phyloP scores from a whole-genome alignment of 805 yeast species.

The Jamesozyma piceae region DNA sequence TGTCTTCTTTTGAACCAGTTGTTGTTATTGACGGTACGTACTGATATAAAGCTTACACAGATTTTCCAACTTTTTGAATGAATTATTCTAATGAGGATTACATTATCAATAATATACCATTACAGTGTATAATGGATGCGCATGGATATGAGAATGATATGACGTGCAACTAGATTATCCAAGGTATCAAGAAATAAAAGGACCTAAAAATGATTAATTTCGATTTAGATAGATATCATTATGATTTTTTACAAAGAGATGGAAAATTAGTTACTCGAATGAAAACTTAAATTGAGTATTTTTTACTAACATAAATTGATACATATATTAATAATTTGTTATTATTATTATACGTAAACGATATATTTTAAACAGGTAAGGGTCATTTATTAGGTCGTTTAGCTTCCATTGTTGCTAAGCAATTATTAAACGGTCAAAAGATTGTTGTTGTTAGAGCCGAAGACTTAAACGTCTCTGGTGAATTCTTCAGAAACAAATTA shows the following conservation, averaged over 20 bases:
- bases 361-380: slow-evolving; percentile 56
- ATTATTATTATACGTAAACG: too few species aligned
- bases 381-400: slow-evolving; percentile 99
- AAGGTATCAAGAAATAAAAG: too few species aligned
- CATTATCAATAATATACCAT: too few species aligned
- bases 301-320: slow-evolving; percentile 11
- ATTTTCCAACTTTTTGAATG: neutral
- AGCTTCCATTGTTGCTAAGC: slow-evolving; percentile 97
- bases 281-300: neutral
- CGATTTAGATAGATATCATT: too few species aligned
- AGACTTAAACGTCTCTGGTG: slow-evolving; percentile 98
- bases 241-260: neutral
- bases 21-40: slow-evolving; percentile 91
- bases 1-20: slow-evolving; percentile 81
- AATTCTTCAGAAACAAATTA: slow-evolving; percentile 99
- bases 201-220: too few species aligned
- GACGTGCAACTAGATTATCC: too few species aligned
- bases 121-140: too few species aligned
- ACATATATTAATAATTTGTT: too few species aligned
- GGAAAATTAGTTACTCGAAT: neutral
- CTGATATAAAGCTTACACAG: neutral
- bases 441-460: slow-evolving; percentile 95
- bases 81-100: neutral
- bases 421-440: slow-evolving; percentile 95
- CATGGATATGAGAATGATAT: too few species aligned